Evolutionary conservation across 2,329 filamentous ascomycete species (phyloP).

Genomic region (Fusarium sp.): DNA sequence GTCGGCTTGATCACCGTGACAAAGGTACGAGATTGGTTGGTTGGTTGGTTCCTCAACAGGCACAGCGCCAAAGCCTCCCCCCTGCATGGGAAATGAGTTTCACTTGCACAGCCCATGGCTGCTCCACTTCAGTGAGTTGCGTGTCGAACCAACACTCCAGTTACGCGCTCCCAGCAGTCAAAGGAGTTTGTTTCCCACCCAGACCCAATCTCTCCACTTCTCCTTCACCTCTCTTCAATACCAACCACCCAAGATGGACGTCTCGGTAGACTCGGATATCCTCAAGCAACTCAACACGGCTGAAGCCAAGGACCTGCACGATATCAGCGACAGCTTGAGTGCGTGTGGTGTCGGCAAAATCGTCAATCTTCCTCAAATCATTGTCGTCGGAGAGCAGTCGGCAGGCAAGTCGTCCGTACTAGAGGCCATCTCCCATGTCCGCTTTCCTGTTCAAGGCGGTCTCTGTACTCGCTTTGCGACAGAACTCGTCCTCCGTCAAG

Average conservation of each 20-base stretch:
- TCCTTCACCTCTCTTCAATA: background rate
- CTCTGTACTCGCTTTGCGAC: slow-evolving; percentile 72
- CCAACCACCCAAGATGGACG: slow-evolving; percentile 22
- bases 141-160: background rate
- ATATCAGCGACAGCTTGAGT: slow-evolving; percentile 65
- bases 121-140: background rate
- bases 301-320: slow-evolving; percentile 61
- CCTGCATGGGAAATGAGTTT: background rate
- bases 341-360: slow-evolving; percentile 60
- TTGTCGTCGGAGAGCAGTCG: slow-evolving; percentile 71
- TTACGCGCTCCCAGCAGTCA: background rate
- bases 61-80: background rate
- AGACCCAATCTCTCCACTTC: background rate
- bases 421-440: slow-evolving; percentile 71
- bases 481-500: slow-evolving; percentile 65
- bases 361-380: slow-evolving; percentile 64
- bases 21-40: background rate
- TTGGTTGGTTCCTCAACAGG: background rate
- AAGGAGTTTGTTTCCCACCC: background rate
- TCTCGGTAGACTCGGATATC: slow-evolving; percentile 18
- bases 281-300: slow-evolving; percentile 53
- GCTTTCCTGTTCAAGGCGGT: slow-evolving; percentile 67
- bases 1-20: background rate
- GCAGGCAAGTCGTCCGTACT: slow-evolving; percentile 74
- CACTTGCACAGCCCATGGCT: background rate